Evolutionary conservation across 768 basidiomycete genomes (phyloP).

Genomic region (Lactarius hengduanensis): DNA sequence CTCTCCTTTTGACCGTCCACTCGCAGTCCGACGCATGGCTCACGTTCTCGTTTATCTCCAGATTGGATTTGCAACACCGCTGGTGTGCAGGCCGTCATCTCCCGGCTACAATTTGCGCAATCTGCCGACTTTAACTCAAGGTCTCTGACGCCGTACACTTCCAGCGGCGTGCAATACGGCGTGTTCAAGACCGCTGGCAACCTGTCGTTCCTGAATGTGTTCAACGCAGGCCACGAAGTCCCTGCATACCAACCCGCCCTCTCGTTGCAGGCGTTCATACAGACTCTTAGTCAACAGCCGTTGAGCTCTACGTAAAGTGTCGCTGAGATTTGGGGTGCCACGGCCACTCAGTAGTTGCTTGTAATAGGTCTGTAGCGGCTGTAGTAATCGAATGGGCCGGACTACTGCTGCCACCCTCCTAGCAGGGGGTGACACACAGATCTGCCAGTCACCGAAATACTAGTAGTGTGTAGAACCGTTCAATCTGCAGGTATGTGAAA

Average conservation of each 20-base stretch:
- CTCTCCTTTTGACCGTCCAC: not conserved
- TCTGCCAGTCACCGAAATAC: no score
- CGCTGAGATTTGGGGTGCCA: not conserved
- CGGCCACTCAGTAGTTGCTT: no score
- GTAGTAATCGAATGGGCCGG: not conserved
- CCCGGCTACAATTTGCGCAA: constrained; percentile 40
- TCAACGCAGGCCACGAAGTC: constrained; percentile 39
- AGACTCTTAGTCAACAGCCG: constrained; percentile 19
- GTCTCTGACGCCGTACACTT: constrained; percentile 42
- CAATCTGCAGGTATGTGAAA: no score
- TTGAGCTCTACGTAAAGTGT: constrained; percentile 18
- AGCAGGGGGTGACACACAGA: no score
- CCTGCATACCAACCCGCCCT: constrained; percentile 22
- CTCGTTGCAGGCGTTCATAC: constrained; percentile 23
- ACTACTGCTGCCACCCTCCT: not conserved
- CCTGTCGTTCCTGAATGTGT: constrained; percentile 46
- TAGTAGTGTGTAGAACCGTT: no score
- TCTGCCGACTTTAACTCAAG: constrained; percentile 39
- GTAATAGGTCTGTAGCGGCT: not conserved
- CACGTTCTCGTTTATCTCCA: constrained; percentile 36
- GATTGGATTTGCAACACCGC: constrained; percentile 48
- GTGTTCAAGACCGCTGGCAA: constrained; percentile 50
- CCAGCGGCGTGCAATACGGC: constrained; percentile 45
- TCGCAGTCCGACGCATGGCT: constrained; percentile 31
- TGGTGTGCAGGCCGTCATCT: constrained; percentile 50